Evolutionary conservation across 108 stramenopile genomes (phyloP), one percentile per base, ranked within the genome.

Genomic region (Phaeodactylum tricornutum): DNA sequence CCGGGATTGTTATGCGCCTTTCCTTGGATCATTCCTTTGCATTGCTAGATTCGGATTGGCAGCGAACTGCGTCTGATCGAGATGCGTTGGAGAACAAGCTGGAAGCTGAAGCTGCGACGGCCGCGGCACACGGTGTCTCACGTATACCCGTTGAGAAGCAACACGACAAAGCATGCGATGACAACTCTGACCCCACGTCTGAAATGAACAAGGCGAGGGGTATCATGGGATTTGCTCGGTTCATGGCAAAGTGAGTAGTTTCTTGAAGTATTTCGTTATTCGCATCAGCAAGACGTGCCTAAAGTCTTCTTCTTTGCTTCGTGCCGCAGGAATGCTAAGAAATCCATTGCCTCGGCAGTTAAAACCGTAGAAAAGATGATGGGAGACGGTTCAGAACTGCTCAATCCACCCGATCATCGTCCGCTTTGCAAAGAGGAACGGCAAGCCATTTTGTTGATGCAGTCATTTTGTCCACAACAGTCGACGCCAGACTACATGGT

Each of bases 401-500:
- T 81, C 27, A 68, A 77, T 62, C 85, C 86, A 7, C 24, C 31
- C 27, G 86, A 87, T 48, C 71, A 72, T 21, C 63, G 73, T 9
- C 79, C 86, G 7, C 58, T 87, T 19, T 74, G 63, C 31, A 29
- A 37, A 9, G 79, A 76, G 55, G 86, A 87, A 47, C 53, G 64
- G 4, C 71, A 84, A 28, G 79, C 79, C 1, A 79, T 87, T 32
- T 19, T 70, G 0, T 50, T 83, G 32, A 87, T 87, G 86, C 67
- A 68, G 47, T 61, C 81, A 14, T 84, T 73, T 61, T 79, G 81
- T 47, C 78, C 86, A 27, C 59, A 61, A 38, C 79, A 62, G 27
- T 84, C 81, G 4, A 87, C 86, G 6, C 86, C 86, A 1, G 86
- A 87, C 47, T 49, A 76, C 1, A 32, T 65, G 27, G 78, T 87